These are phyloP conservation scores for Taphrina communis DNA, from an alignment of 1,139 yeast species.

Conservation along the genomic window DNA sequence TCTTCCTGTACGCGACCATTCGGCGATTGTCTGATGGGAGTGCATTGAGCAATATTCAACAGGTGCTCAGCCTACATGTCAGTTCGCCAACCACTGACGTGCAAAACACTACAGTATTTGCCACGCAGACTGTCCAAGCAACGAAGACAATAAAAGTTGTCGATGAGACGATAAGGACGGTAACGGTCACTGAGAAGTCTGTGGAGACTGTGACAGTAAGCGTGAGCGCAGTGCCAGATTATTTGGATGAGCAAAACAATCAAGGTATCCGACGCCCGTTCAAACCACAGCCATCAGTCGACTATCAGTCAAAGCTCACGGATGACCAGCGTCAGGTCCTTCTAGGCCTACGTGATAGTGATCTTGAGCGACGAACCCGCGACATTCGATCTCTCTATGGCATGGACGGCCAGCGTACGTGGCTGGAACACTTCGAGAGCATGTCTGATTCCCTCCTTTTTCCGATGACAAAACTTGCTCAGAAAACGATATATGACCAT, in stretches of 20 bases:
- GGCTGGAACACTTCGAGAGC: neutral
- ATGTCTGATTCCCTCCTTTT: neutral
- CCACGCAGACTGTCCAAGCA: neutral
- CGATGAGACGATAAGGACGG: neutral
- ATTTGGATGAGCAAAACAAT: neutral
- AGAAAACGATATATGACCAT: neutral
- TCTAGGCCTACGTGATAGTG: neutral
- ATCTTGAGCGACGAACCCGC: neutral
- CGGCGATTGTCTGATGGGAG: too few species aligned
- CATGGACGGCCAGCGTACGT: neutral
- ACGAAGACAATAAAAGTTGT: neutral
- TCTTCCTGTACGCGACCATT: too few species aligned
- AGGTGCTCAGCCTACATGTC: too few species aligned
- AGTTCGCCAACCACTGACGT: neutral
- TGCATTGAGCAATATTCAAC: too few species aligned
- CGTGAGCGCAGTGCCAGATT: neutral
- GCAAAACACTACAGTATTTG: neutral
- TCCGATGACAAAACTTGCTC: constrained; percentile 3
- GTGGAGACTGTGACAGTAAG: neutral
- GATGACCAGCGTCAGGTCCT: neutral
- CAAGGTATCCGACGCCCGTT: neutral
- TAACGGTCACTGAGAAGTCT: neutral
- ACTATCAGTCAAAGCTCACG: neutral
- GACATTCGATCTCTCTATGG: neutral
- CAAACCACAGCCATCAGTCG: neutral